Conservation (phyloP, 73 alveolate species). For the Paramecium sexaurelia region DNA sequence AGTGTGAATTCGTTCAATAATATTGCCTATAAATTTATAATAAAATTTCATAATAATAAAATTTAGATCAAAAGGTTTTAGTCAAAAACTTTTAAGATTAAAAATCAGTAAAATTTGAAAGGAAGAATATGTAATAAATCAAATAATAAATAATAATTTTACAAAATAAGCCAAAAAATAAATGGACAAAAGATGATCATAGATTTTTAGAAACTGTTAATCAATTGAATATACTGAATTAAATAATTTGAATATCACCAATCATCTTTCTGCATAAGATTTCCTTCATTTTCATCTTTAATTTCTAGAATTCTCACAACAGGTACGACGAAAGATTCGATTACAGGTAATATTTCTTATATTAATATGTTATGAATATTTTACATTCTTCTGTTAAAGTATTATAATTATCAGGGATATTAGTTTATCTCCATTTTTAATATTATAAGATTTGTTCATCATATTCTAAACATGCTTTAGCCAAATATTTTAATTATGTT, state of each 20-base stretch:
- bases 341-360: background rate
- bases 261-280: slow-evolving; percentile 6
- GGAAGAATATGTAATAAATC: background rate
- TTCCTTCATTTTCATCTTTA: slow-evolving; percentile 23
- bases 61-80: background rate
- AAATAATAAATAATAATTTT: background rate
- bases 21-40: background rate
- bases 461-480: background rate
- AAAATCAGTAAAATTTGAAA: background rate
- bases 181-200: background rate
- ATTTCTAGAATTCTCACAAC: background rate
- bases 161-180: background rate
- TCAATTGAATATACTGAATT: background rate
- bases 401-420: background rate
- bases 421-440: slow-evolving; percentile 17
- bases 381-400: slow-evolving; percentile 20
- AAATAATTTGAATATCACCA: slow-evolving; percentile 15
- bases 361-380: background rate
- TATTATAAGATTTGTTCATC: background rate
- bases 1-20: background rate
- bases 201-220: background rate
- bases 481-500: background rate
- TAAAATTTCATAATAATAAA: background rate
- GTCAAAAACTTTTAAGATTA: background rate
- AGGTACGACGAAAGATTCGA: background rate